Conservation (phyloP, 805 yeast species). For the Hanseniaspora jakobsenii region DNA sequence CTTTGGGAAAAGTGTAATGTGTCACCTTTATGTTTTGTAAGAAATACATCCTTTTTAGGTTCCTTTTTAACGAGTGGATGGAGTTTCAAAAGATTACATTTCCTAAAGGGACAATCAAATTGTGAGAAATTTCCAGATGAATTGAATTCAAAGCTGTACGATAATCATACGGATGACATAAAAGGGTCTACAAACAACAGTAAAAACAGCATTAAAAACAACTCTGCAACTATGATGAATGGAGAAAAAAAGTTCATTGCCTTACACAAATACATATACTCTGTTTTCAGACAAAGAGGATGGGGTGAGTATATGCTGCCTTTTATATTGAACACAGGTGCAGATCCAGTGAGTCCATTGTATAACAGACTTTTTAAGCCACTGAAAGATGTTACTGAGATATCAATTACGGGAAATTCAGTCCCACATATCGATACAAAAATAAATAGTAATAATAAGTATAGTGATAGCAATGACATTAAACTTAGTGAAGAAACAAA, state of each 20-base stretch:
- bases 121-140: too few species aligned
- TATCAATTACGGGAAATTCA: too few species aligned
- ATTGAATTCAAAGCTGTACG: too few species aligned
- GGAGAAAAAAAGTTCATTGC: constrained; percentile 33
- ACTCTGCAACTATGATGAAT: too few species aligned
- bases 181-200: too few species aligned
- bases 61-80: constrained; percentile 79
- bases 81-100: constrained; percentile 66
- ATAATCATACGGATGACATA: too few species aligned
- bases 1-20: constrained; percentile 71
- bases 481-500: too few species aligned
- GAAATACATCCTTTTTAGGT: constrained; percentile 71
- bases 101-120: too few species aligned
- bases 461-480: too few species aligned
- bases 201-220: too few species aligned
- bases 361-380: constrained; percentile 23
- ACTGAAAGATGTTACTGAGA: constrained; percentile 15
- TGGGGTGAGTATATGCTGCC: constrained; percentile 89
- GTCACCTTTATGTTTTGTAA: constrained; percentile 72
- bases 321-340: constrained; percentile 80
- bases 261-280: constrained; percentile 69
- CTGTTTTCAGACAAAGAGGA: constrained; percentile 74
- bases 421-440: too few species aligned
- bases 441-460: too few species aligned
- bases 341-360: constrained; percentile 70